These are phyloP conservation scores for Lepidium africanum DNA, from an alignment of 345 rosid species.

Conservation along the genomic window DNA sequence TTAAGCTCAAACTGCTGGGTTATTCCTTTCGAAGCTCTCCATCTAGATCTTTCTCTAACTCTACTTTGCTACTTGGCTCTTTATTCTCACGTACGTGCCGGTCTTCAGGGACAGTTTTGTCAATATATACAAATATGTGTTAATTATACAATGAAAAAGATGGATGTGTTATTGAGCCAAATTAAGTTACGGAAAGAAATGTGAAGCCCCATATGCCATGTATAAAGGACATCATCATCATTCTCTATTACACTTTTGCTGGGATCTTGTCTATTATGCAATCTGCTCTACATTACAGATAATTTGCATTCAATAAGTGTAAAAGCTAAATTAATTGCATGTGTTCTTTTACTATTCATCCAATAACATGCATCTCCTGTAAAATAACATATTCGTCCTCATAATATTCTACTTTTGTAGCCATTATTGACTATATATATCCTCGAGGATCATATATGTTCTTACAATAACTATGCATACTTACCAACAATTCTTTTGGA, in stretches of 20 bases:
- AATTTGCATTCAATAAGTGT: not conserved
- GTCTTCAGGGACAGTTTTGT: not conserved
- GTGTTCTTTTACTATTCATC: not conserved
- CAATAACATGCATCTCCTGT: not conserved
- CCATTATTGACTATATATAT: not conserved
- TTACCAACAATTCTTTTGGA: too few relatives aligned
- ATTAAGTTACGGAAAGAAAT: not conserved
- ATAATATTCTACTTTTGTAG: not conserved
- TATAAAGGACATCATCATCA: slow-evolving; percentile 16
- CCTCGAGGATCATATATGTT: too few relatives aligned
- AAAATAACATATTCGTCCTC: not conserved
- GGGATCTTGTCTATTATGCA: slow-evolving; percentile 21
- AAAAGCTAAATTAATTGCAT: not conserved
- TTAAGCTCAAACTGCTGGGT: not conserved
- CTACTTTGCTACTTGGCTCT: not conserved
- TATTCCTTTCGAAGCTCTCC: not conserved
- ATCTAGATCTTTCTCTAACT: not conserved
- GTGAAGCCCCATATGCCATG: slow-evolving; percentile 6
- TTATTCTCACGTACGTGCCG: not conserved
- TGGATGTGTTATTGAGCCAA: not conserved
- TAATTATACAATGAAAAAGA: not conserved
- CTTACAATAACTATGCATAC: too few relatives aligned
- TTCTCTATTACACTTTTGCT: slow-evolving; percentile 10
- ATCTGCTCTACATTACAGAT: not conserved
- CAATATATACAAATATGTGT: not conserved